phyloP scores from a whole-genome alignment of 2,329 filamentous ascomycete genomes.

The Blastomyces percursus region DNA sequence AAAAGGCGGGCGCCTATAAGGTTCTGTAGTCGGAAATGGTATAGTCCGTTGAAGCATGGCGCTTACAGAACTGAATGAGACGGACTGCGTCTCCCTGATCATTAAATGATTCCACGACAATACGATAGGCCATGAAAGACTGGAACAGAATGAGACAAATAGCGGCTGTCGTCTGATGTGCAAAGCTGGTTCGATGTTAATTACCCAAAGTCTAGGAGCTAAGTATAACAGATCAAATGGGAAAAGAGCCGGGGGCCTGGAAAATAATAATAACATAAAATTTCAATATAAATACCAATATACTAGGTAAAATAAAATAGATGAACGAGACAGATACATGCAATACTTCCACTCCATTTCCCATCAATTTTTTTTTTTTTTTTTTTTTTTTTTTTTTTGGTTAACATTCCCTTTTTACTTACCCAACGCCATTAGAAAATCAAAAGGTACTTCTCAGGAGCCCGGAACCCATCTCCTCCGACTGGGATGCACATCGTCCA shows the following conservation, averaged over 20 bases:
- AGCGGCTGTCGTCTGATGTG: not conserved
- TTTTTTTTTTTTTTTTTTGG: too few relatives aligned
- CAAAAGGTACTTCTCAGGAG: constrained; percentile 7
- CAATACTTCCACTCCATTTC: not conserved
- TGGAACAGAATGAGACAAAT: not conserved
- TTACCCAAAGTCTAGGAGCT: not conserved
- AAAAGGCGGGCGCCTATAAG: not conserved
- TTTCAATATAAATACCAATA: not conserved
- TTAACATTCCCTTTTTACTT: not conserved
- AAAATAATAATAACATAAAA: not conserved
- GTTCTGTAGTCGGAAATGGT: not conserved
- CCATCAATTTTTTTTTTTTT: too few relatives aligned
- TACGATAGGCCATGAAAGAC: not conserved
- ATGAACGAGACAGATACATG: not conserved
- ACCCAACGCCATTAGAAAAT: not conserved
- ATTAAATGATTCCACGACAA: too few relatives aligned
- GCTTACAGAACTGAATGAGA: not conserved
- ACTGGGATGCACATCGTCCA: constrained; percentile 35
- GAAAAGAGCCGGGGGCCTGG: not conserved
- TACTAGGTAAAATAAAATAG: not conserved
- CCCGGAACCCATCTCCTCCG: constrained; percentile 28
- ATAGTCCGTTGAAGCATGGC: not conserved
- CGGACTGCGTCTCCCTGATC: not conserved
- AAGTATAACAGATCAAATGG: not conserved
- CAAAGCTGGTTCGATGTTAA: not conserved